Percentiles rank a stretch among this genome's conserved stretches.
phyloP scores from a whole-genome alignment of 1,284 basidiomycete species.

The Stygiomarasmius scandens region DNA sequence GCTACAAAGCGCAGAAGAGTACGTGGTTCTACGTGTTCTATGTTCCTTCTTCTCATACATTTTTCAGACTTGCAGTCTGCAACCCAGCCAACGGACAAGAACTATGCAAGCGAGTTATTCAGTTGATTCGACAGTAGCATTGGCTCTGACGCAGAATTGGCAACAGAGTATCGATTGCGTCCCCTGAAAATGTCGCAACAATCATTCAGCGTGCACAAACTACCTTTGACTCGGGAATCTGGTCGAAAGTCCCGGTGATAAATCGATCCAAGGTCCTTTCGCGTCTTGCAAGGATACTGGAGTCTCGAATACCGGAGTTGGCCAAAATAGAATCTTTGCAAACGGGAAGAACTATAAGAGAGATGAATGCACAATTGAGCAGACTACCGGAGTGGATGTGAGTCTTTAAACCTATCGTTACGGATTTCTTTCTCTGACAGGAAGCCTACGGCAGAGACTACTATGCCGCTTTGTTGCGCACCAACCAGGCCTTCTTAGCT shows the following conservation, averaged over 20 bases:
- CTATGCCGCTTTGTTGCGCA: conserved; percentile 72
- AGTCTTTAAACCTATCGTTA: too few relatives aligned
- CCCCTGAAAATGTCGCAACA: conserved; percentile 47
- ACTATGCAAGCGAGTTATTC: conserved; percentile 56
- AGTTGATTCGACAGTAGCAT: not conserved
- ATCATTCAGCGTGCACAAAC: conserved; percentile 59
- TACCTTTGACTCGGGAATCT: conserved; percentile 64
- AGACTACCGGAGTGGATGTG: conserved; percentile 83
- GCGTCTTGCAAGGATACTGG: conserved; percentile 63
- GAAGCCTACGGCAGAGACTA: conserved; percentile 56
- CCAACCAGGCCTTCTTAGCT: conserved; percentile 68
- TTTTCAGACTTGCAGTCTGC: conserved; percentile 50
- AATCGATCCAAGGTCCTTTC: conserved; percentile 68
- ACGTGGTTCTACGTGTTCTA: not conserved
- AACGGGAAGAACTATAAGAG: conserved; percentile 75
- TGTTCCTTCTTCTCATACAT: not conserved
- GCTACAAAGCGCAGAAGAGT: not conserved
- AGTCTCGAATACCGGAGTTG: conserved; percentile 56
- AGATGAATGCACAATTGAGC: conserved; percentile 76
- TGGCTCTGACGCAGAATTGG: not conserved
- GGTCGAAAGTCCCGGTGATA: conserved; percentile 63
- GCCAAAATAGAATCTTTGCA: conserved; percentile 73
- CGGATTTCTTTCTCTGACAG: conserved; percentile 4
- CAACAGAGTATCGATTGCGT: conserved; percentile 16
- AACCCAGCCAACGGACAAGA: conserved; percentile 70